These are phyloP conservation scores for Thelephora ganbajun DNA, from an alignment of 768 basidiomycete species.

Conservation along the genomic window DNA sequence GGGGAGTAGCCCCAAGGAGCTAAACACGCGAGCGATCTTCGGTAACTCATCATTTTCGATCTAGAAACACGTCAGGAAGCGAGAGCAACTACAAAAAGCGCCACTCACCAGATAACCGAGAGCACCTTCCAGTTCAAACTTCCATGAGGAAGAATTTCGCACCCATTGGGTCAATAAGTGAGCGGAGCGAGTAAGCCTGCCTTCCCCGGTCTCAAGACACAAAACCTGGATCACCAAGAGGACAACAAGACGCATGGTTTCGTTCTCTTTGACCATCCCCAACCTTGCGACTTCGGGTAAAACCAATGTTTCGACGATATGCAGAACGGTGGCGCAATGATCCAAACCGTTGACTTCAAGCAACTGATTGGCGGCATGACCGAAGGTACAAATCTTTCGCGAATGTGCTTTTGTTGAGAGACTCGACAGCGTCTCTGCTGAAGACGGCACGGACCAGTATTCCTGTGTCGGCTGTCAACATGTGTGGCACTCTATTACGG, in stretches of 20 bases:
- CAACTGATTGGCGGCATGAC: conserved; percentile 18
- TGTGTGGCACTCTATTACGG: background rate
- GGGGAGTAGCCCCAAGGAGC: conserved; percentile 28
- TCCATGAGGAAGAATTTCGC: conserved; percentile 20
- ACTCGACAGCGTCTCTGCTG: conserved; percentile 23
- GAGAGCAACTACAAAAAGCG: no score
- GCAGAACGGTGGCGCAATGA: conserved; percentile 21
- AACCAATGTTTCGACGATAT: conserved; percentile 28
- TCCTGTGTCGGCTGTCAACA: conserved; percentile 18
- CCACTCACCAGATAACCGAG: conserved; percentile 2
- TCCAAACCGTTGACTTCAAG: conserved; percentile 9
- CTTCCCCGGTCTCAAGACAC: conserved; percentile 7
- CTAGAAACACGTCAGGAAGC: conserved; percentile 10
- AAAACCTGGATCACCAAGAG: conserved; percentile 30
- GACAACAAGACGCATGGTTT: conserved; percentile 26
- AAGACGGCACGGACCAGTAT: conserved; percentile 31
- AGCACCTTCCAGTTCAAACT: conserved; percentile 6
- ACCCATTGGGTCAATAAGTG: conserved; percentile 8
- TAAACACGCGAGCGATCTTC: conserved; percentile 24
- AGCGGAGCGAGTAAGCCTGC: background rate
- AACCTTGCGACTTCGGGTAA: conserved; percentile 35
- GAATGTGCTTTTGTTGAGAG: conserved; percentile 31
- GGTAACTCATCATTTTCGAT: conserved; percentile 29
- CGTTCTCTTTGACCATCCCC: conserved; percentile 14
- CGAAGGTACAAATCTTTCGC: conserved; percentile 30